Evolutionary conservation across 805 yeast species (phyloP), one percentile per base, ranked within the genome.

Genomic region (Scheffersomyces amazonensis): DNA sequence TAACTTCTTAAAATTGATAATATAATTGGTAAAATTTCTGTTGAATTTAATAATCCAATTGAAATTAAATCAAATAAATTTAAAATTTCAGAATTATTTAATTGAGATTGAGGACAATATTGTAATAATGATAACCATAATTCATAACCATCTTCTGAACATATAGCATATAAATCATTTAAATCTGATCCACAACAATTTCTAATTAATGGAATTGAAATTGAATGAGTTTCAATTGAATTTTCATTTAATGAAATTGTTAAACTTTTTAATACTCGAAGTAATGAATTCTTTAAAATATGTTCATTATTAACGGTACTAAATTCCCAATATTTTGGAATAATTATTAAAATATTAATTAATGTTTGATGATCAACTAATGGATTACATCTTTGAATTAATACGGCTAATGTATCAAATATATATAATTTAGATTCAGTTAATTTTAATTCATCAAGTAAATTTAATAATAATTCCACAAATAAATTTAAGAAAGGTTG

Each of bases 121-220:
- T 78, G 85, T 36, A 88, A 55, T 2, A 85, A 56, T 1, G 82
- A 69, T n/a, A 75, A 66, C 96, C 96, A 88, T 30, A 90, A 66
- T 40, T 87, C 95, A 53, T 77, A 80, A 0, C 95, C 96, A 62
- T 90, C 97, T 54, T 90, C 97, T 15, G 83, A 73, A 8, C 90
- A 58, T 37, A 86, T 65, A 0, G 88, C 75, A 16, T 67, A 65
- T 25, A 47, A 40, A 20, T 57, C 65, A 16, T 22, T 27, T 1
- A 64, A 52, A 12, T 48, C 37, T 16, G 52, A 65, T 1, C 81
- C 73, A 46, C 86, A 80, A 50, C 93, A 82, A 33, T 83, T 75
- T 10, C 66, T 62, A 18, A 89, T 70, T 41, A 87, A 62, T 0
- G 95, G 93, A 10, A 87, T 49, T 1, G 83, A 72, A 21, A 83